phyloP scores from a whole-genome alignment of 2,329 filamentous ascomycete species.

The Davidsoniella virescens region DNA sequence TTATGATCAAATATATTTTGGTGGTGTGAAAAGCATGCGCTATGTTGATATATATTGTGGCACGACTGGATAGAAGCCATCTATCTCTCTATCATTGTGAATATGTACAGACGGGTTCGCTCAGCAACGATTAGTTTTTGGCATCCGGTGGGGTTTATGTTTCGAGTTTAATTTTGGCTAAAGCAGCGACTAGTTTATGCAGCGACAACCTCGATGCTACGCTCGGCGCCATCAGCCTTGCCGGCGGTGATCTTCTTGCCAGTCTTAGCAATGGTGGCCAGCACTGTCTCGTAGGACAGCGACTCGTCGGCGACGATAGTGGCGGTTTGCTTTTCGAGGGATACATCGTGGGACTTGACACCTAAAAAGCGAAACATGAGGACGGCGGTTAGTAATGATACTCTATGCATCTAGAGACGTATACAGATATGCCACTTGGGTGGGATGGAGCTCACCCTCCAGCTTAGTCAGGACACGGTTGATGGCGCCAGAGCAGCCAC shows the following conservation, averaged over 20 bases:
- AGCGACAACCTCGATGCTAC: conserved; percentile 32
- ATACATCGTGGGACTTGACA: conserved; percentile 74
- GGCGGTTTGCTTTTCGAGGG: conserved; percentile 71
- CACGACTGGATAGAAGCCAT: not conserved
- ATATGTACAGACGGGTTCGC: no score
- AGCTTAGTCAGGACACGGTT: conserved; percentile 86
- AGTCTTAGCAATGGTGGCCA: conserved; percentile 84
- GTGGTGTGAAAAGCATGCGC: no score
- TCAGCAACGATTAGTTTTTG: no score
- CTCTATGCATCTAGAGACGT: no score
- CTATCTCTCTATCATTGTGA: not conserved
- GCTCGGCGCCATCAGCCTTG: conserved; percentile 48
- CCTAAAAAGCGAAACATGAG: conserved; percentile 32
- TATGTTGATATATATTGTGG: no score
- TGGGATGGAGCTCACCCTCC: conserved; percentile 45
- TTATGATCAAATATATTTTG: no score
- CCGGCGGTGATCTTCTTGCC: conserved; percentile 78
- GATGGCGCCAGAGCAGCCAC: conserved; percentile 88
- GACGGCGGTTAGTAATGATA: no score
- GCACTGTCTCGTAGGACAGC: conserved; percentile 64
- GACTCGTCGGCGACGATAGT: conserved; percentile 53
- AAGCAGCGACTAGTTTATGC: no score
- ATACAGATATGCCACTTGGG: not conserved
- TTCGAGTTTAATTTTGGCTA: no score
- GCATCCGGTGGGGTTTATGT: no score